A percentile compares a stretch with the other conserved stretches of the same genome.
Evolutionary conservation across 2,329 filamentous ascomycete genomes (phyloP).

Genomic region (Gnomoniopsis smithogilvyi): DNA sequence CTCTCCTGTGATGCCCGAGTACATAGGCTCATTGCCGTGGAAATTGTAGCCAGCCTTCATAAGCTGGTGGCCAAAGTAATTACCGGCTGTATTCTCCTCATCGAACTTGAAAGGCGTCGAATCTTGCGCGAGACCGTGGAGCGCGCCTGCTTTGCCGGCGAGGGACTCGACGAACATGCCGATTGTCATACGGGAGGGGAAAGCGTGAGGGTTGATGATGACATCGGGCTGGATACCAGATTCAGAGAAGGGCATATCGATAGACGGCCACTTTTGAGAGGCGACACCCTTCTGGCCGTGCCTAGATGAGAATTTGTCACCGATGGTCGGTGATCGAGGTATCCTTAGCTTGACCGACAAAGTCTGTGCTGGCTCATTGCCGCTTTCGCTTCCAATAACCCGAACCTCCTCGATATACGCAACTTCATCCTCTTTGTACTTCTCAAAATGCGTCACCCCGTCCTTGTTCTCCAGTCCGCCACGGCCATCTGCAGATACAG

Average conservation of each 20-base stretch:
- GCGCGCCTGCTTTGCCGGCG: conserved; percentile 88
- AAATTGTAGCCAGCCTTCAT: conserved; percentile 96
- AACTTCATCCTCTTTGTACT: conserved; percentile 89
- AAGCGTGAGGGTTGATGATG: conserved; percentile 99
- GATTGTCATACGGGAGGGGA: conserved; percentile 99
- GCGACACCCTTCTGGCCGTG: conserved; percentile 98
- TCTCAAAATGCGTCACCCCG: conserved; percentile 80
- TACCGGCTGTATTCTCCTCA: conserved; percentile 84
- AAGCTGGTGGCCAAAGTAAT: conserved; percentile 95
- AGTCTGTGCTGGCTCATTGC: conserved; percentile 78
- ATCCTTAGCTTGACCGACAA: conserved; percentile 92
- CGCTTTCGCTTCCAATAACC: conserved; percentile 80
- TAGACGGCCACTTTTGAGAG: conserved; percentile 90
- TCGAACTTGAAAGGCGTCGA: conserved; percentile 93
- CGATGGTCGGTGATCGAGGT: conserved; percentile 86
- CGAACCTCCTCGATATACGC: conserved; percentile 92
- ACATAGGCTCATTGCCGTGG: conserved; percentile 98
- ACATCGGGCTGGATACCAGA: conserved; percentile 94
- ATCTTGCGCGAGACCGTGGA: conserved; percentile 95
- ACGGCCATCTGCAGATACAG: conserved; percentile 74
- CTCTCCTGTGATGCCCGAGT: conserved; percentile 92
- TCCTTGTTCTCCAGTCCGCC: conserved; percentile 82
- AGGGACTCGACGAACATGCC: conserved; percentile 99
- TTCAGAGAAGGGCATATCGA: conserved; percentile 96
- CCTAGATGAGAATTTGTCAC: conserved; percentile 98